A percentile compares a stretch with the other conserved stretches of the same genome.
Conservation (phyloP, 2,329 filamentous ascomycete genomes). For the Trichophyton equinum region DNA sequence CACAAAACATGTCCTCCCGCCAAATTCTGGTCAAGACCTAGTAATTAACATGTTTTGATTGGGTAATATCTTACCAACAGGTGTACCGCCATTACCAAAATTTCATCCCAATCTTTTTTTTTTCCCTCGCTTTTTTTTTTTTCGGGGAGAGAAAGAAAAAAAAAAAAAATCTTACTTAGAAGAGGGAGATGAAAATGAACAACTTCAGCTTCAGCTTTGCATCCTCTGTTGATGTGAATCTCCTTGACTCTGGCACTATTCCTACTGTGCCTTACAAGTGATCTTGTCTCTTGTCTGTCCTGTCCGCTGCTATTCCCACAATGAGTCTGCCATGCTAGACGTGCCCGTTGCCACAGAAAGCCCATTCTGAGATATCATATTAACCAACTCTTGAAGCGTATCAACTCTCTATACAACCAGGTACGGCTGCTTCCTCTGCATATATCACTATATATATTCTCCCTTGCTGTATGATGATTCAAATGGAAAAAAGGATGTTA, state of each 20-base stretch:
- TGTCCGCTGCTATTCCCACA: background rate
- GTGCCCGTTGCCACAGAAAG: background rate
- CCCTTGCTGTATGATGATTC: background rate
- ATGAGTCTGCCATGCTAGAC: background rate
- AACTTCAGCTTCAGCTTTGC: background rate
- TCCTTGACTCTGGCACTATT: background rate
- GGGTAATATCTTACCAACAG: background rate
- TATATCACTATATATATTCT: background rate
- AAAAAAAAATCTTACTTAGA: background rate
- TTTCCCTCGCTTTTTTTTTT: background rate
- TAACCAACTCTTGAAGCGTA: background rate
- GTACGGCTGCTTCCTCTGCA: background rate
- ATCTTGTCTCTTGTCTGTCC: background rate
- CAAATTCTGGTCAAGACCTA: background rate
- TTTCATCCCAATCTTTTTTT: background rate
- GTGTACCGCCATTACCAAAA: background rate
- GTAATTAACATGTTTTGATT: background rate
- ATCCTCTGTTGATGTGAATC: background rate
- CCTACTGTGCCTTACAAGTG: background rate
- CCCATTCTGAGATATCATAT: no score
- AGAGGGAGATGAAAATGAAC: background rate
- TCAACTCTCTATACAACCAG: background rate
- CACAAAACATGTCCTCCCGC: background rate
- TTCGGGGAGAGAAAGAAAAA: background rate
- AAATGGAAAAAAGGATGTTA: constrained; percentile 30